Evolutionary conservation across 805 yeast species (phyloP).

Genomic region (Cyberlindnera americana): DNA sequence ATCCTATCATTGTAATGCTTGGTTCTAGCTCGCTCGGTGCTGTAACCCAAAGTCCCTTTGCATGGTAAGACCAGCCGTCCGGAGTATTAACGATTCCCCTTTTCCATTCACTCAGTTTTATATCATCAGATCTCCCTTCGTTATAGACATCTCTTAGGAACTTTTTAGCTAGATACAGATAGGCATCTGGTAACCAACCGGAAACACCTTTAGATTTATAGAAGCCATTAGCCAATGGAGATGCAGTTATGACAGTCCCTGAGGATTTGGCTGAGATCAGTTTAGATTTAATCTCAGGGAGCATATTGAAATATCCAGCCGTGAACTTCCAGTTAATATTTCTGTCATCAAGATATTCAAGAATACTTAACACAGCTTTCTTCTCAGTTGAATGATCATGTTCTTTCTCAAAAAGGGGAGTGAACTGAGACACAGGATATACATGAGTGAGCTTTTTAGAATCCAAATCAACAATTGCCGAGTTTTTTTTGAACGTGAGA

Average conservation of each 20-base stretch:
- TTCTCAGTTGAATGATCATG: slow-evolving; percentile 79
- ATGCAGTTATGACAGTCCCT: slow-evolving; percentile 82
- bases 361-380: slow-evolving; percentile 57
- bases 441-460: slow-evolving; percentile 54
- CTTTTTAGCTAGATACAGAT: slow-evolving; percentile 65
- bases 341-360: slow-evolving; percentile 54
- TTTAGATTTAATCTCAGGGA: slow-evolving; percentile 61
- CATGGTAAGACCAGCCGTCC: slow-evolving; percentile 96
- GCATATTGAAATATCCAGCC: slow-evolving; percentile 94
- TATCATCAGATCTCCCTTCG: slow-evolving; percentile 39
- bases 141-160: slow-evolving; percentile 54
- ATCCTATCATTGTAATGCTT: slow-evolving; percentile 78
- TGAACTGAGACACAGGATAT: slow-evolving; percentile 88
- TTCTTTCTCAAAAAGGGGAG: slow-evolving; percentile 66
- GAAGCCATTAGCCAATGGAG: slow-evolving; percentile 93
- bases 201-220: slow-evolving; percentile 81
- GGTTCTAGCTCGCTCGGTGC: slow-evolving; percentile 58
- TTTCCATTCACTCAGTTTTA: slow-evolving; percentile 78
- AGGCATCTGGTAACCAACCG: slow-evolving; percentile 80
- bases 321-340: slow-evolving; percentile 78
- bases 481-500: slow-evolving; percentile 38
- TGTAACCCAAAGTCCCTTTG: slow-evolving; percentile 89
- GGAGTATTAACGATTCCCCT: slow-evolving; percentile 78
- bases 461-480: slow-evolving; percentile 17
- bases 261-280: slow-evolving; percentile 54